These are phyloP conservation scores for Cercospora brassicicola DNA, from an alignment of 2,329 filamentous ascomycete species.

Conservation along the genomic window DNA sequence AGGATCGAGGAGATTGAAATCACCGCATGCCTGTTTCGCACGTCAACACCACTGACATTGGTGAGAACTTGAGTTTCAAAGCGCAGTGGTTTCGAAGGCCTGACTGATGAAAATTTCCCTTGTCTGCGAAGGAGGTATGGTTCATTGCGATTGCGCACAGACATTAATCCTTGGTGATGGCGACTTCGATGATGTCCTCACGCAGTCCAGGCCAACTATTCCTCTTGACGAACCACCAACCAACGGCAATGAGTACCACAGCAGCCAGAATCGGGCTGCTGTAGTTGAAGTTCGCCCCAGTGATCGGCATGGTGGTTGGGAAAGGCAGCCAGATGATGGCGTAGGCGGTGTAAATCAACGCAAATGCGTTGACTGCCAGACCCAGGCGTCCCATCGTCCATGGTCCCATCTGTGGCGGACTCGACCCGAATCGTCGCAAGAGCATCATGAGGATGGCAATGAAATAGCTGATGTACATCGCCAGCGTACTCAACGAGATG, in stretches of 20 bases:
- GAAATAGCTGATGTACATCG: slow-evolving; percentile 31
- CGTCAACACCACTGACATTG: background rate
- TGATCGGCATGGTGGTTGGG: slow-evolving; percentile 30
- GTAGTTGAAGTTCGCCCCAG: slow-evolving; percentile 30
- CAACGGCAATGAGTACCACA: slow-evolving; percentile 27
- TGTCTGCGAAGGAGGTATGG: background rate
- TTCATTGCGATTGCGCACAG: background rate
- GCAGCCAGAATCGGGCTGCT: slow-evolving; percentile 29
- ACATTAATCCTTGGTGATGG: slow-evolving; percentile 11
- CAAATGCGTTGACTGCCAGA: slow-evolving; percentile 29
- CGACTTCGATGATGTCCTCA: slow-evolving; percentile 26
- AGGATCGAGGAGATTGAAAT: background rate
- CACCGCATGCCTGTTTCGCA: background rate
- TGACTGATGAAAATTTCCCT: background rate
- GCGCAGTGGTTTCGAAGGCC: background rate
- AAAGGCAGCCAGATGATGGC: slow-evolving; percentile 31
- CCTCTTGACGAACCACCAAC: slow-evolving; percentile 24
- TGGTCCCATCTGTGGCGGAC: slow-evolving; percentile 20
- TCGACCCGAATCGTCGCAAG: slow-evolving; percentile 14
- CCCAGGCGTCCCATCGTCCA: slow-evolving; percentile 30
- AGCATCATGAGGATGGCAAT: slow-evolving; percentile 31
- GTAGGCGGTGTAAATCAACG: slow-evolving; percentile 29
- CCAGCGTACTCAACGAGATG: slow-evolving; percentile 29
- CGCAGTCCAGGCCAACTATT: slow-evolving; percentile 29
- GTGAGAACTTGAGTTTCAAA: background rate